phyloP scores from a whole-genome alignment of 2,329 filamentous ascomycete species.

The Zymoseptoria pseudotritici region DNA sequence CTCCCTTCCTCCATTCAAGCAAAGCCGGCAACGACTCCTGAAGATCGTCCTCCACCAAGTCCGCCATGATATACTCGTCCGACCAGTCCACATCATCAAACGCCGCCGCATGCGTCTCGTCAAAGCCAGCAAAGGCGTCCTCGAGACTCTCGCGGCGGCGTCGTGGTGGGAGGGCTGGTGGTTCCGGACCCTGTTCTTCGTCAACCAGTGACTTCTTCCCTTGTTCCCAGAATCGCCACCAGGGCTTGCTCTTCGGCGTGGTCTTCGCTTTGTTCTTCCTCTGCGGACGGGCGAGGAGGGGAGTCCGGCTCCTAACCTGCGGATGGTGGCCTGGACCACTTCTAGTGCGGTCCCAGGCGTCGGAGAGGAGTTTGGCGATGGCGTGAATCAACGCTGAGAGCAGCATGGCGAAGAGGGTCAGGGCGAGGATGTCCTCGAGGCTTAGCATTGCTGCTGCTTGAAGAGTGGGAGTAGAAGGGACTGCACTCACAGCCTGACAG shows the following conservation, averaged over 20 bases:
- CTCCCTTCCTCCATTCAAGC: neutral
- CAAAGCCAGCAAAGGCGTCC: neutral
- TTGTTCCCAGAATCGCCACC: neutral
- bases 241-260: neutral
- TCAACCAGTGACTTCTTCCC: neutral
- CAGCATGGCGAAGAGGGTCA: neutral
- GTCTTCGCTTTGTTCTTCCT: neutral
- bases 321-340: neutral
- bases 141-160: neutral
- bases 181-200: neutral
- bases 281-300: neutral
- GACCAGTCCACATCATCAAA: neutral
- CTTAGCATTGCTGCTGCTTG: neutral
- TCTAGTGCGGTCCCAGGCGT: neutral
- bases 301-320: neutral
- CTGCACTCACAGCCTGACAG: neutral
- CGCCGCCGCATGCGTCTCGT: neutral
- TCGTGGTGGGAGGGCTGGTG: neutral
- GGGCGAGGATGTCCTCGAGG: neutral
- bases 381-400: neutral
- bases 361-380: neutral
- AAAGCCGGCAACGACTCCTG: neutral
- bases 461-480: neutral
- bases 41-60: neutral
- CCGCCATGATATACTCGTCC: neutral